phyloP scores from a whole-genome alignment of 164 flowering plant genomes.

The Chloranthus sessilifolius region DNA sequence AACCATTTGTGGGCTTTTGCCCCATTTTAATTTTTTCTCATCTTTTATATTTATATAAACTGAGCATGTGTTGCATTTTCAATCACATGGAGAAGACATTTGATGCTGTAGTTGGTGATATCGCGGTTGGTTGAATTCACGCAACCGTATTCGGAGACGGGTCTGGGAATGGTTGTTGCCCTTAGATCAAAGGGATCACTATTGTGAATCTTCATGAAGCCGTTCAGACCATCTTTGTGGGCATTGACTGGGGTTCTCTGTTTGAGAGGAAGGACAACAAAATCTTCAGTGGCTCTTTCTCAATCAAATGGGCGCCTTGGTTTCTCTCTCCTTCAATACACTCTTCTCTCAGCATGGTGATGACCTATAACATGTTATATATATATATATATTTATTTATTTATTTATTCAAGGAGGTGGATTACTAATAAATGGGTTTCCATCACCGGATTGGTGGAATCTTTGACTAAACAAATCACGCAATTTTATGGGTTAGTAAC shows the following conservation, averaged over 20 bases:
- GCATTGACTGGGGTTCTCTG: constrained; percentile 6
- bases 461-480: too few species aligned
- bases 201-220: constrained; percentile 13
- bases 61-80: too few species aligned
- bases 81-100: too few species aligned
- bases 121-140: constrained; percentile 31
- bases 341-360: constrained; percentile 29
- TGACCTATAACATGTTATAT: neutral
- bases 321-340: constrained; percentile 24
- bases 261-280: constrained; percentile 21
- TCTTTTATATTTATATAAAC: too few species aligned
- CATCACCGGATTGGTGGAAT: too few species aligned
- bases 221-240: constrained; percentile 26
- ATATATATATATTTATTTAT: too few species aligned
- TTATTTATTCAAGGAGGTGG: too few species aligned
- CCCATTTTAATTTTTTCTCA: too few species aligned
- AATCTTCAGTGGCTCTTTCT: constrained; percentile 14
- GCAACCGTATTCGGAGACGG: constrained; percentile 27
- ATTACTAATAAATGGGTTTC: too few species aligned
- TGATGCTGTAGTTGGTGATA: constrained; percentile 35
- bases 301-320: constrained; percentile 20
- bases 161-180: constrained; percentile 13
- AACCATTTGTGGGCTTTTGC: too few species aligned
- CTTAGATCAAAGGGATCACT: neutral
- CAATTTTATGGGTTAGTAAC: too few species aligned